Conservation (phyloP, 768 basidiomycete species). For the Mycena indigotica region DNA sequence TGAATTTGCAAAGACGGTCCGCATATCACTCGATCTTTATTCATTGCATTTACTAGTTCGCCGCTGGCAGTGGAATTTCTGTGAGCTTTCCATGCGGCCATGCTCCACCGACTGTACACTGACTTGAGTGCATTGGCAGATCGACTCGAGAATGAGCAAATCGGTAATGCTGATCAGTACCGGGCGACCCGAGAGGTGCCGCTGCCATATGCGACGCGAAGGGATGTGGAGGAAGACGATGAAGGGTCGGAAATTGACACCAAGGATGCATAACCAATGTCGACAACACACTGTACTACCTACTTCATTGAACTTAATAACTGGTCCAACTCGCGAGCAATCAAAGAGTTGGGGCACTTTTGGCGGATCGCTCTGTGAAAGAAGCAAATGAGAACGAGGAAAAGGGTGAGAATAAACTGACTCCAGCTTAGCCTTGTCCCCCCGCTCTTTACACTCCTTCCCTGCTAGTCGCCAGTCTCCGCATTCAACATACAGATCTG, state of each 20-base stretch:
- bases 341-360: conserved; percentile 78
- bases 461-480: conserved; percentile 90
- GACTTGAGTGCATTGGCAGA: conserved; percentile 37
- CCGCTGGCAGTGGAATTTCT: conserved; percentile 91
- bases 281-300: conserved; percentile 12
- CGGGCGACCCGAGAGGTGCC: conserved; percentile 86
- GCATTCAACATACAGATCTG: conserved; percentile 87
- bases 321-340: conserved; percentile 75
- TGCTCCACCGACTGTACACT: neutral
- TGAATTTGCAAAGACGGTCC: neutral
- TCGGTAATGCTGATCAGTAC: conserved; percentile 92
- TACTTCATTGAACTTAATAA: conserved; percentile 68
- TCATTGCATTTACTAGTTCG: no score
- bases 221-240: conserved; percentile 49
- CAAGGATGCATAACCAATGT: neutral
- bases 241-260: conserved; percentile 22
- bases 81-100: conserved; percentile 45
- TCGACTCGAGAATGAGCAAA: conserved; percentile 88
- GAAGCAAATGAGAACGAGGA: conserved; percentile 7
- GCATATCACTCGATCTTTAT: no score
- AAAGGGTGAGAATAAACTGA: conserved; percentile 46
- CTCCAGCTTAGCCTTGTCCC: conserved; percentile 84
- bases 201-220: conserved; percentile 70
- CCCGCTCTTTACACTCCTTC: conserved; percentile 85
- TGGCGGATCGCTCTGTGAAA: conserved; percentile 63